phyloP scores from a whole-genome alignment of 768 basidiomycete species.

The Suillus cothurnatus region DNA sequence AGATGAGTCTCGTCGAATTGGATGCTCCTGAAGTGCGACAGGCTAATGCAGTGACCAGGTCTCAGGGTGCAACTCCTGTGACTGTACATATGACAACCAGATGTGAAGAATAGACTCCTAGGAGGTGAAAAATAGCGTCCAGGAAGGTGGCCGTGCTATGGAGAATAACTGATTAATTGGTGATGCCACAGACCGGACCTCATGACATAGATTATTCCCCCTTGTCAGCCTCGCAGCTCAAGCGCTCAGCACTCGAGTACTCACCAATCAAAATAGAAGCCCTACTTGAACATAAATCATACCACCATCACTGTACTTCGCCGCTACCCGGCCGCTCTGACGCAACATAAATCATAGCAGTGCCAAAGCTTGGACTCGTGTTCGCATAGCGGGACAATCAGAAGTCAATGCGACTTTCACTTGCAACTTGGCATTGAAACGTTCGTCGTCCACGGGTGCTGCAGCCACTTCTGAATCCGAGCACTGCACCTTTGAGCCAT shows the following conservation, averaged over 20 bases:
- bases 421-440: not conserved
- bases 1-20: not conserved
- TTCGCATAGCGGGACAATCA: not conserved
- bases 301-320: slow-evolving; percentile 43
- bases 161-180: not conserved
- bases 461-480: not conserved
- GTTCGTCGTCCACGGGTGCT: not conserved
- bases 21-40: not conserved
- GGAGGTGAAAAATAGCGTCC: not conserved
- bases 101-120: not conserved
- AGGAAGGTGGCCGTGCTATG: not conserved
- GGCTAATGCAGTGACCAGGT: not conserved
- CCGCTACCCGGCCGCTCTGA: slow-evolving; percentile 89
- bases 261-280: too few species aligned
- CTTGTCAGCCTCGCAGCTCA: not conserved
- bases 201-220: not conserved
- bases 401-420: not conserved
- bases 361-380: slow-evolving; percentile 74
- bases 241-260: too few species aligned
- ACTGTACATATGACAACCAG: not conserved
- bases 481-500: not conserved
- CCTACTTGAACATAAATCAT: not conserved
- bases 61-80: not conserved
- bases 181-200: not conserved
- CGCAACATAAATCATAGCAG: slow-evolving; percentile 80